These are phyloP conservation scores for Geotrichum reessii DNA, from an alignment of 1,139 yeast species.

Conservation along the genomic window DNA sequence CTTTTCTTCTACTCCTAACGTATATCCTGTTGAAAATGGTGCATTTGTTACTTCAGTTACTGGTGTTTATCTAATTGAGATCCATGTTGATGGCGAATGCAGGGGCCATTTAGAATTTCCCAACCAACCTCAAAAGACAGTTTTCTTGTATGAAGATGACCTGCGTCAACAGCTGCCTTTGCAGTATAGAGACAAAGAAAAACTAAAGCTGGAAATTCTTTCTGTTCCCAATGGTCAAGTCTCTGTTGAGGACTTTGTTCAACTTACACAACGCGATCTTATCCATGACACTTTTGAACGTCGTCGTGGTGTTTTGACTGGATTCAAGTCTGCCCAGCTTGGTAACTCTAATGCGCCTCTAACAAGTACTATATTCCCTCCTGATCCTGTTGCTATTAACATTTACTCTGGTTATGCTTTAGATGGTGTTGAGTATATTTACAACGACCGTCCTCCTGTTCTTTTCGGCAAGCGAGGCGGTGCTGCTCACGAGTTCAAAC, in stretches of 20 bases:
- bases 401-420: slow-evolving; percentile 69
- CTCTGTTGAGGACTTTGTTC: slow-evolving; percentile 30
- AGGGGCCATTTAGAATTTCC: slow-evolving; percentile 55
- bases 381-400: slow-evolving; percentile 46
- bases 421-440: slow-evolving; percentile 59
- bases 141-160: slow-evolving; percentile 47
- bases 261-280: slow-evolving; percentile 18
- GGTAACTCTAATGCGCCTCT: slow-evolving; percentile 28
- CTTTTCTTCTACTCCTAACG: slow-evolving; percentile 39
- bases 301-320: slow-evolving; percentile 18
- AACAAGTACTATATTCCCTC: slow-evolving; percentile 22
- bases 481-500: slow-evolving; percentile 50
- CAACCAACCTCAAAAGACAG: slow-evolving; percentile 54
- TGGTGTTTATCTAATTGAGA: slow-evolving; percentile 72
- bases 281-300: slow-evolving; percentile 20
- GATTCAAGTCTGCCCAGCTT: slow-evolving; percentile 25
- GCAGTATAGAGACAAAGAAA: slow-evolving; percentile 35
- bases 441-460: slow-evolving; percentile 8
- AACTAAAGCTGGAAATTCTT: slow-evolving; percentile 42
- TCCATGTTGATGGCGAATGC: slow-evolving; percentile 57
- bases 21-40: slow-evolving; percentile 46
- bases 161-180: slow-evolving; percentile 43
- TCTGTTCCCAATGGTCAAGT: slow-evolving; percentile 34
- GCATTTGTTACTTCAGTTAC: slow-evolving; percentile 48
- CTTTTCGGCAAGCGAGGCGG: slow-evolving; percentile 61